These are phyloP conservation scores for Boechera divaricarpa DNA, from an alignment of 345 rosid species.

Conservation along the genomic window DNA sequence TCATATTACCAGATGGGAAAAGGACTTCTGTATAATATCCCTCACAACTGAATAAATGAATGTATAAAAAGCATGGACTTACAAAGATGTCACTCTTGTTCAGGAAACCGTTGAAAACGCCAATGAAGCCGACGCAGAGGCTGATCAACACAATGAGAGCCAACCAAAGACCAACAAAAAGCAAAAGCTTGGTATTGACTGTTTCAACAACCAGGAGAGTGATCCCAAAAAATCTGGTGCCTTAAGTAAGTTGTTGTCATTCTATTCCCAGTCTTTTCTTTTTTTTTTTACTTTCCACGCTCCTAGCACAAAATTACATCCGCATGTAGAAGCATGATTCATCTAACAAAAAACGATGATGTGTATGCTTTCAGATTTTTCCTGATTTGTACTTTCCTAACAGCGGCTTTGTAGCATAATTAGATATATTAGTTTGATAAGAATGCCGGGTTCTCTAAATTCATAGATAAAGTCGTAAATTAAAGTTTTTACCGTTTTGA, in stretches of 20 bases:
- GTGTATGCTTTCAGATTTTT: neutral
- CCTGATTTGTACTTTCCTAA: neutral
- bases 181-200: conserved; percentile 66
- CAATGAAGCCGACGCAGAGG: conserved; percentile 45
- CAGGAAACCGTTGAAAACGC: conserved; percentile 60
- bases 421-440: neutral
- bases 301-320: neutral
- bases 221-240: conserved; percentile 79
- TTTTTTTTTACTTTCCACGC: neutral
- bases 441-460: neutral
- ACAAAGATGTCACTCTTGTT: conserved; percentile 20
- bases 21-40: neutral
- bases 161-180: conserved; percentile 44
- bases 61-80: conserved; percentile 1
- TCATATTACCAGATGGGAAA: neutral
- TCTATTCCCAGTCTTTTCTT: neutral
- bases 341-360: neutral
- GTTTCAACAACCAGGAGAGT: conserved; percentile 63
- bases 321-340: neutral
- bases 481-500: neutral
- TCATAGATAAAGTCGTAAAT: neutral
- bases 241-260: conserved; percentile 58
- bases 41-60: conserved; percentile 8
- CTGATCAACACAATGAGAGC: conserved; percentile 46
- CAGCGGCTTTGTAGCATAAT: neutral